Conservation (phyloP, 768 basidiomycete species). For the Steccherinum ochraceum region DNA sequence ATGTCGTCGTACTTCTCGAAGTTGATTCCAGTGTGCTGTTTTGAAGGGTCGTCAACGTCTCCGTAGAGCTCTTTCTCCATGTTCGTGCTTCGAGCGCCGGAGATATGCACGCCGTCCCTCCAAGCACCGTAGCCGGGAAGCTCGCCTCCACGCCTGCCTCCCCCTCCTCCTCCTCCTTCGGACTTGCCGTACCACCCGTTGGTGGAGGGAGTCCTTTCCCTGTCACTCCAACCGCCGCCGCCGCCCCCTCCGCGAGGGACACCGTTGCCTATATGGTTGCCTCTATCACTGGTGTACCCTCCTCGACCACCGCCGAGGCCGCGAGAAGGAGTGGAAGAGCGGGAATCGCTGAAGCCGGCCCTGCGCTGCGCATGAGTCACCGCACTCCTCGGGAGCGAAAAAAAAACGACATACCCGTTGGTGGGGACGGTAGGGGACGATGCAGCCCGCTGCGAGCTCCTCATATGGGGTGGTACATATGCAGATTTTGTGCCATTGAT, state of each 20-base stretch:
- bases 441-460: constrained; percentile 81
- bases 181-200: constrained; percentile 35
- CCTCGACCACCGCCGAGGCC: constrained; percentile 35
- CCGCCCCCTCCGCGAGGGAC: constrained; percentile 32
- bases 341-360: constrained; percentile 74
- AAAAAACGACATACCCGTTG: constrained; percentile 44
- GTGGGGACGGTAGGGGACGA: constrained; percentile 35
- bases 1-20: constrained; percentile 99
- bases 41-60: constrained; percentile 75
- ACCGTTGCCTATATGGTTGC: constrained; percentile 37
- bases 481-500: constrained; percentile 65
- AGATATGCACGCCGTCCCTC: constrained; percentile 84
- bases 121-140: constrained; percentile 65
- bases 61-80: constrained; percentile 97
- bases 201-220: constrained; percentile 25
- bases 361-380: constrained; percentile 22
- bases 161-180: constrained; percentile 20
- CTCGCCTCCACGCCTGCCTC: constrained; percentile 44
- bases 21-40: constrained; percentile 97
- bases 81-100: constrained; percentile 79
- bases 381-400: neutral
- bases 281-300: constrained; percentile 23
- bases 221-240: constrained; percentile 29
- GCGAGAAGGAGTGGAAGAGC: constrained; percentile 50
- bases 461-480: constrained; percentile 87